Percentiles rank a stretch among this genome's conserved stretches.
Conservation (phyloP, 1,139 yeast species). For the Schwanniomyces etchellsii region DNA sequence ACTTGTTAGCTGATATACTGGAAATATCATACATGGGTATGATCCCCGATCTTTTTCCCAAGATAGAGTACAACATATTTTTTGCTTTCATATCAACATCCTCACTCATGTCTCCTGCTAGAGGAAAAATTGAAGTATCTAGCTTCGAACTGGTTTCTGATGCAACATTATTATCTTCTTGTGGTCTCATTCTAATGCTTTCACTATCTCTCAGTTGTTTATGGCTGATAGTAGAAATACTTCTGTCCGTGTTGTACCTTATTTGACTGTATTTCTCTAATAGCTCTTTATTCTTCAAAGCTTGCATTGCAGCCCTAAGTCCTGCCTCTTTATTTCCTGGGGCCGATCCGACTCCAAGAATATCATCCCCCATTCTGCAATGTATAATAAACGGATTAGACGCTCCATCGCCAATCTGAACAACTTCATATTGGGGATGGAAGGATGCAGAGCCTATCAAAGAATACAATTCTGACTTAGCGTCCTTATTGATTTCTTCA, state of each 20-base stretch:
- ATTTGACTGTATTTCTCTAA: slow-evolving; percentile 60
- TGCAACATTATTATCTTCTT: slow-evolving; percentile 1
- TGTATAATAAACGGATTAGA: slow-evolving; percentile 52
- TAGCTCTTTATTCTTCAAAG: slow-evolving; percentile 50
- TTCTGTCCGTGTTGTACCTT: slow-evolving; percentile 60
- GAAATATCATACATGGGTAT: slow-evolving; percentile 36
- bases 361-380: slow-evolving; percentile 55
- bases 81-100: slow-evolving; percentile 32
- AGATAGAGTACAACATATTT: slow-evolving; percentile 37
- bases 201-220: slow-evolving; percentile 5
- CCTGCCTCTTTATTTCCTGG: slow-evolving; percentile 64
- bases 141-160: not conserved
- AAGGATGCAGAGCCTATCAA: slow-evolving; percentile 70
- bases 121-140: slow-evolving; percentile 17
- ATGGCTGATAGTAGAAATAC: slow-evolving; percentile 23
- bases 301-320: slow-evolving; percentile 64
- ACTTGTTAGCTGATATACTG: slow-evolving; percentile 22
- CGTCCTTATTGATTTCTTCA: slow-evolving; percentile 46
- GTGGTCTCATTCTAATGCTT: not conserved
- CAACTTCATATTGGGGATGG: slow-evolving; percentile 60
- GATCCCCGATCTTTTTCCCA: slow-evolving; percentile 33
- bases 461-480: slow-evolving; percentile 77
- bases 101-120: slow-evolving; percentile 18
- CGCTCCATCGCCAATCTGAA: slow-evolving; percentile 49
- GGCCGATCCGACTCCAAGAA: slow-evolving; percentile 57